Base-by-base conservation (phyloP, 345 rosid species). In the Syzygium jambos region DNA sequence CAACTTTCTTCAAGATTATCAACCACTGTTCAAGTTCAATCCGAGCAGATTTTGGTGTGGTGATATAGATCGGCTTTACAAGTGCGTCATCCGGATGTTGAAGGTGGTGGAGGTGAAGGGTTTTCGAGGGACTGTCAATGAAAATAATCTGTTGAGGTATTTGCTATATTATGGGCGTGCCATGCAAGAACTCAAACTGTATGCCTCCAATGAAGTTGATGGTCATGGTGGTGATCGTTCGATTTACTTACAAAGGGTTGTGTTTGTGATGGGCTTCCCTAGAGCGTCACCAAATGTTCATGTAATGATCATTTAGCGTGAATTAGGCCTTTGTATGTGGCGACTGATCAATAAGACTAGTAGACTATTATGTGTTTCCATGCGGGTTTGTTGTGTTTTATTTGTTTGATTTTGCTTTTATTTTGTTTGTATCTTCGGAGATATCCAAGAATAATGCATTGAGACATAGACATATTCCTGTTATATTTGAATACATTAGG, bases 31-130 rank as follows among this genome's bases (percentile, higher is more conserved):
- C 43, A 59, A 4, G 17, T 86, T 49, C n/a, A 22, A 27, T 11
- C 29, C 25, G 7, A 51, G 27, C 23, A 27, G 22, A 30, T 46
- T 86, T 3, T 41, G 56, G 56, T 22, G 55, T 1, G 3, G 38
- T 1, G 34, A 86, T 34, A 4, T 84, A 2, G 46, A 78, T 1
- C 29, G 9, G 78, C 65, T 38, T 2, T 85, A 84, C 85, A 61
- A 34, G n/a, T 92, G 95, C 87, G 16, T 92, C 84, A 82, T 43
- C 7, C 68, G 30, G 19, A 88, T 86, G 7, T 90, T 93, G 21
- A 93, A 80, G 86, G 88, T 87, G 43, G 92, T 93, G 23, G n/a
- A 89, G 38, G 38, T 34, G 38, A 34, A 34, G 38, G 38, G 38
- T 34, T 34, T 34, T 34, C 38, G 38, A 34, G 38, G 38, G 38